A percentile compares a stretch with the other conserved stretches of the same genome.
Conservation (phyloP, 805 yeast species). For the Pichia californica region DNA sequence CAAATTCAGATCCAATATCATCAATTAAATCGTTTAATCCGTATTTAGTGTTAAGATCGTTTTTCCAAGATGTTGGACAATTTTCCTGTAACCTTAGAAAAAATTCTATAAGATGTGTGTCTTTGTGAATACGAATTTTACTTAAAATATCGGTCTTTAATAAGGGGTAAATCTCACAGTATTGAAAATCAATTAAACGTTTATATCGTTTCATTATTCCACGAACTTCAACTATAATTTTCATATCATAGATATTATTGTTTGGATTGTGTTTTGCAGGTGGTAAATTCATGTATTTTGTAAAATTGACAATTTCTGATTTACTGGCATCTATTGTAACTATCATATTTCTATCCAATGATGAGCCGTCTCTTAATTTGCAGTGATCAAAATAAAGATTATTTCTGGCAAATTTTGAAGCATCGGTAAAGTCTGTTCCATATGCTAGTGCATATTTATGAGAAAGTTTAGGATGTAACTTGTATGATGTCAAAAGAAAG, state of each 20-base stretch:
- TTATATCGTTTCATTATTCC: constrained; percentile 16
- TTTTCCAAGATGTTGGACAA: constrained; percentile 13
- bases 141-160: constrained; percentile 8
- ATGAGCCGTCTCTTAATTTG: constrained; percentile 2
- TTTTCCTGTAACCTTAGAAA: constrained; percentile 13
- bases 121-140: constrained; percentile 7
- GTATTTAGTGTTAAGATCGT: constrained; percentile 11
- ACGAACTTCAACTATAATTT: constrained; percentile 17
- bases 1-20: background rate
- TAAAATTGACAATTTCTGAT: constrained; percentile 9
- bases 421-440: constrained; percentile 22
- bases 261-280: constrained; percentile 12
- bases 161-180: constrained; percentile 10
- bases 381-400: constrained; percentile 8
- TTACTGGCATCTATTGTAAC: constrained; percentile 13
- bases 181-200: constrained; percentile 17
- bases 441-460: constrained; percentile 6
- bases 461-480: background rate
- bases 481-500: constrained; percentile 6
- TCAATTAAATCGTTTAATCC: constrained; percentile 9
- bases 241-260: constrained; percentile 12
- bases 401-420: constrained; percentile 3
- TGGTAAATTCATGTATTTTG: background rate
- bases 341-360: constrained; percentile 7
- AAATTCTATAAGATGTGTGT: constrained; percentile 14